Evolutionary conservation across 345 rosid genomes (phyloP).

Genomic region (Cardamine occulta): DNA sequence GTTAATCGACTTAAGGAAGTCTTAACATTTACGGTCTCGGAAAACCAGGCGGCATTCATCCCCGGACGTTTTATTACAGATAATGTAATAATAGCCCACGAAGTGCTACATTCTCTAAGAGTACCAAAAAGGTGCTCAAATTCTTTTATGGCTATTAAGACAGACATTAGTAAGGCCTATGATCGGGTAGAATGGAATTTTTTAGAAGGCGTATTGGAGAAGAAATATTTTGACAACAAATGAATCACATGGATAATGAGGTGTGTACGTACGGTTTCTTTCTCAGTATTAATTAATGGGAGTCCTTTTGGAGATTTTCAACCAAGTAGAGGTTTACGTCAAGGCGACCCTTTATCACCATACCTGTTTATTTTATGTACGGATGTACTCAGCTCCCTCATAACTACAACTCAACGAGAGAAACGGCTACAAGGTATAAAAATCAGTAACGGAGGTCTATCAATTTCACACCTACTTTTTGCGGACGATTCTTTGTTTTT

Average conservation of each 20-base stretch:
- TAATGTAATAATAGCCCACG: background rate
- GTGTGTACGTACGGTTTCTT: background rate
- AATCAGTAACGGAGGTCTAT: no score
- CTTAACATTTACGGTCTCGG: background rate
- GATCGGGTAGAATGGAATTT: background rate
- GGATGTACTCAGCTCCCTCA: background rate
- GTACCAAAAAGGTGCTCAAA: accelerated
- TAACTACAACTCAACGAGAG: no score
- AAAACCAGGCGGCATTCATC: background rate
- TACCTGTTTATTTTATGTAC: background rate
- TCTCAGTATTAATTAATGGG: no score
- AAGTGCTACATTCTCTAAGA: background rate
- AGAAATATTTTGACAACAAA: no score
- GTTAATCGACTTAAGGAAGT: no score
- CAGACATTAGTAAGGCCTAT: background rate
- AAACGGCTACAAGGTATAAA: no score
- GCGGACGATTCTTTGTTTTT: no score
- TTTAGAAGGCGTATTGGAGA: background rate
- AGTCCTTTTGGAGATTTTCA: no score
- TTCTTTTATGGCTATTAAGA: background rate
- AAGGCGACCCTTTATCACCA: background rate
- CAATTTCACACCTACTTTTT: no score
- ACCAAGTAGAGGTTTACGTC: no score
- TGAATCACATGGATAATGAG: background rate
- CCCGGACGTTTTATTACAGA: background rate